These are phyloP conservation scores for Pichia sp. DNA, from an alignment of 1,139 yeast species.

Conservation along the genomic window DNA sequence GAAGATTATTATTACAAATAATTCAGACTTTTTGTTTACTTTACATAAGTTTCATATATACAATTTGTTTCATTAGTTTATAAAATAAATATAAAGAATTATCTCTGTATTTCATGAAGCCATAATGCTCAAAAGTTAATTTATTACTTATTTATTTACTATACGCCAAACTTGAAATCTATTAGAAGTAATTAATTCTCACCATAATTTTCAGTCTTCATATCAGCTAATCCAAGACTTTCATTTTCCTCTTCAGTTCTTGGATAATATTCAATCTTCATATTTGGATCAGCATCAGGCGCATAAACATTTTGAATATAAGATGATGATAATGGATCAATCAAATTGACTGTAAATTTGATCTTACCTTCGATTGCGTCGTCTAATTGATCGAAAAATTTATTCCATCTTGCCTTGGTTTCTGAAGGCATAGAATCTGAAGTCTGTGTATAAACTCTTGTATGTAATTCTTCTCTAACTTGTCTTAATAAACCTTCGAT, in stretches of 20 bases:
- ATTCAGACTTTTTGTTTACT: neutral
- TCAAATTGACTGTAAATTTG: conserved; percentile 81
- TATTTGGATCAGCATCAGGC: conserved; percentile 95
- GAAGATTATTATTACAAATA: neutral
- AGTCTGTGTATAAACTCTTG: conserved; percentile 77
- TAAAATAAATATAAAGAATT: no score
- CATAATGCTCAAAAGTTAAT: no score
- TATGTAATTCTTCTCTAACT: conserved; percentile 81
- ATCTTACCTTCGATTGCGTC: conserved; percentile 80
- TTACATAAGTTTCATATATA: neutral
- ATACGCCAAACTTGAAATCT: neutral
- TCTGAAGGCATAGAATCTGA: conserved; percentile 87
- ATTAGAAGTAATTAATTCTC: neutral
- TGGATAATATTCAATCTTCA: conserved; percentile 83
- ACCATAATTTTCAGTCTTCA: conserved; percentile 32
- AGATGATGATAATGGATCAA: conserved; percentile 91
- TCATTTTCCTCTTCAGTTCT: conserved; percentile 86
- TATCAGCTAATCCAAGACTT: conserved; percentile 83
- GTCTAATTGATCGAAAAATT: conserved; percentile 67
- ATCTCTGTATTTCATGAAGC: no score
- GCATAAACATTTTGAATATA: conserved; percentile 97
- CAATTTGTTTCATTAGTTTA: neutral
- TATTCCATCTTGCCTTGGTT: conserved; percentile 72
- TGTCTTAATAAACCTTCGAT: conserved; percentile 87
- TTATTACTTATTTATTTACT: neutral